phyloP scores from a whole-genome alignment of 768 basidiomycete species.

The Boletus vermiculosoides region DNA sequence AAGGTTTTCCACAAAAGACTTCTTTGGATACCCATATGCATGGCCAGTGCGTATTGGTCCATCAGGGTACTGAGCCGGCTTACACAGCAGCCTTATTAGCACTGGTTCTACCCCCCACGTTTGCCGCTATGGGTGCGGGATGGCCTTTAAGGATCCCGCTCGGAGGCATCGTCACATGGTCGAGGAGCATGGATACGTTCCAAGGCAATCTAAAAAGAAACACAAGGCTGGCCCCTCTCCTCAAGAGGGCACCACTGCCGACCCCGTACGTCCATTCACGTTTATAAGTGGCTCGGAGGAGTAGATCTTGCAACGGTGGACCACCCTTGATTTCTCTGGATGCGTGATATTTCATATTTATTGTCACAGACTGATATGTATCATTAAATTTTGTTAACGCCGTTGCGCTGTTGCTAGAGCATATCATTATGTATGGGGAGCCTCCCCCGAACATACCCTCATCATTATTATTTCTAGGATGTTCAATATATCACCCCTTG shows the following conservation, averaged over 20 bases:
- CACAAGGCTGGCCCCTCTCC: conserved; percentile 36
- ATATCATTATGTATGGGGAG: conserved; percentile 18
- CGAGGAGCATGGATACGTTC: conserved; percentile 49
- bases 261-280: conserved; percentile 34
- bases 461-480: conserved; percentile 6
- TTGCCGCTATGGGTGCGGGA: conserved; percentile 50
- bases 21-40: conserved; percentile 57
- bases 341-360: conserved; percentile 24
- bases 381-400: conserved; percentile 19
- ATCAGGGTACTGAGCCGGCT: conserved; percentile 5
- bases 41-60: conserved; percentile 42
- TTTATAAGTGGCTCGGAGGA: conserved; percentile 30
- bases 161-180: conserved; percentile 60
- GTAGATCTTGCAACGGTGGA: conserved; percentile 15
- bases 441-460: conserved; percentile 13
- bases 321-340: conserved; percentile 2
- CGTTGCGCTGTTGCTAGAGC: conserved; percentile 8
- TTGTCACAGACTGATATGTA: conserved; percentile 22
- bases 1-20: conserved; percentile 59
- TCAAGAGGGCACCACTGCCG: conserved; percentile 23
- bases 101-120: conserved; percentile 56
- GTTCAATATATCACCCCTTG: conserved; percentile 16
- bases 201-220: conserved; percentile 46
- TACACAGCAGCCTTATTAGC: conserved; percentile 33
- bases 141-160: conserved; percentile 63